phyloP scores from a whole-genome alignment of 2,329 filamentous ascomycete species.

The Parastagonospora nodorum region DNA sequence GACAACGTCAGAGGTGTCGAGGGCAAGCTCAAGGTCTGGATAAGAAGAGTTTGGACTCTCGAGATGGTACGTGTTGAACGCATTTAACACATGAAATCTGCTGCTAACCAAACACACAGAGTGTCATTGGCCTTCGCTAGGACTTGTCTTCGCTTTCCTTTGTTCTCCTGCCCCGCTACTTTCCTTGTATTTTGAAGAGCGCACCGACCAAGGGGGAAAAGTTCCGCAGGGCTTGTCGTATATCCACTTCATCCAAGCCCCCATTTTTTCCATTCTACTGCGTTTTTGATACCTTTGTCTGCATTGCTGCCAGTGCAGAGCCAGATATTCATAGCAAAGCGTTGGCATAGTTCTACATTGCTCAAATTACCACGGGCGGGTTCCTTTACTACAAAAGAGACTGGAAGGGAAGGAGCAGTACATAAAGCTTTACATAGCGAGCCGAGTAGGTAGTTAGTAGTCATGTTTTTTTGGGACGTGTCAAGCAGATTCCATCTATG shows the following conservation, averaged over 20 bases:
- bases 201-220: not conserved
- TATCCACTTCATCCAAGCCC: conserved; percentile 4
- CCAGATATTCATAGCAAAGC: conserved; percentile 25
- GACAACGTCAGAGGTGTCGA: conserved; percentile 88
- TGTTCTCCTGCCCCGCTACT: conserved; percentile 9
- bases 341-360: conserved; percentile 2
- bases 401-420: too few species aligned
- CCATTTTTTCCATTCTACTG: conserved; percentile 9
- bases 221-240: not conserved
- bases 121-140: conserved; percentile 81
- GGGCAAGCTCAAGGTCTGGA: conserved; percentile 96
- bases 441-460: too few species aligned
- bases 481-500: too few species aligned
- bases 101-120: conserved; percentile 54
- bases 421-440: too few species aligned
- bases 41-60: conserved; percentile 94
- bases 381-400: too few species aligned
- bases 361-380: too few species aligned
- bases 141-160: conserved; percentile 13
- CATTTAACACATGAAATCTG: not conserved
- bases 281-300: conserved; percentile 36
- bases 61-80: conserved; percentile 71
- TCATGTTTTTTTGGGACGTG: too few species aligned
- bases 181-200: conserved; percentile 7
- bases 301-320: conserved; percentile 20